Conservation (phyloP, 2,329 filamentous ascomycete species). For the Penicillium occitanis region DNA sequence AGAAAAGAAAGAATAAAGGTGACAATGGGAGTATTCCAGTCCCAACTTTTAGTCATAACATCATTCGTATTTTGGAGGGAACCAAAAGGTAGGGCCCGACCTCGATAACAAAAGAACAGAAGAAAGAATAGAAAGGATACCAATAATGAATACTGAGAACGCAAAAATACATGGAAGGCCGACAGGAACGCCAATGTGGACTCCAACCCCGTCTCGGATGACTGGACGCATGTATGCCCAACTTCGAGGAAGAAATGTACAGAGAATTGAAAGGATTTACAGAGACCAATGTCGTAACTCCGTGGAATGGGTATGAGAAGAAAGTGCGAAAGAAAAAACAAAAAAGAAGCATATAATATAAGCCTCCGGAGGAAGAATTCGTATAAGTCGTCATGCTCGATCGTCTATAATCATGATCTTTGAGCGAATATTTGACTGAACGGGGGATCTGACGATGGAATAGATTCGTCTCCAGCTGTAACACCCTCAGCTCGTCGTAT, state of each 20-base stretch:
- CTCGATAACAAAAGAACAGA: neutral
- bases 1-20: neutral
- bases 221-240: constrained; percentile 12
- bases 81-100: neutral
- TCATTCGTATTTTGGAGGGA: constrained; percentile 3
- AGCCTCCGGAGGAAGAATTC: neutral
- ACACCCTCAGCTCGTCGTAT: constrained; percentile 53
- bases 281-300: constrained; percentile 1
- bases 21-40: neutral
- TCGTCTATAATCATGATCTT: neutral
- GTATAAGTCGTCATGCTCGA: neutral
- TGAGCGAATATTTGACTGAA: constrained; percentile 52
- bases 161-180: constrained; percentile 16
- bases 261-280: constrained; percentile 13
- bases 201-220: neutral
- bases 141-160: neutral
- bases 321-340: neutral
- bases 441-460: constrained; percentile 41
- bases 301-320: neutral
- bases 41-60: constrained; percentile 9
- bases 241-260: constrained; percentile 20
- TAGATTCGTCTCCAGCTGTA: constrained; percentile 30
- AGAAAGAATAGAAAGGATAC: constrained; percentile 9
- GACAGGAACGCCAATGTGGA: constrained; percentile 17
- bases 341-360: neutral